Percentiles rank a stretch among this genome's conserved stretches.
Evolutionary conservation across 768 basidiomycete genomes (phyloP).

Genomic region (Lactarius hengduanensis): DNA sequence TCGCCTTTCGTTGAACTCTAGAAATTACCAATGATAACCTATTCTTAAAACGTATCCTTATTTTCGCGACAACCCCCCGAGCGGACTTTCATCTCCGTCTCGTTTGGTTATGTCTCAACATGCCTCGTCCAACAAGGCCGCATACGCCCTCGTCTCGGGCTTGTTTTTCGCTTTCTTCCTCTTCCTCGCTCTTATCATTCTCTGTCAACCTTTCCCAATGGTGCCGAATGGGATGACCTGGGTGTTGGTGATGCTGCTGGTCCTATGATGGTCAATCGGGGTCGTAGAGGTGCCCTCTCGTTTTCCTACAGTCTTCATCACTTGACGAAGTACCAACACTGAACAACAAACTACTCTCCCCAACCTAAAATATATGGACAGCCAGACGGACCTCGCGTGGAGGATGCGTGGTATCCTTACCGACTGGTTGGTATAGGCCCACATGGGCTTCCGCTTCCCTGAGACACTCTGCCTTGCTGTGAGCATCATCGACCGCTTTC

Average conservation of each 20-base stretch:
- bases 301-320: conserved; percentile 24
- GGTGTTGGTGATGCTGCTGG: conserved; percentile 90
- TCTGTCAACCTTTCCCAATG: conserved; percentile 41
- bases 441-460: conserved; percentile 78
- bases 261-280: conserved; percentile 94
- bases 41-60: too few species aligned
- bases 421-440: conserved; percentile 86
- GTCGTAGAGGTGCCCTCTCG: conserved; percentile 62
- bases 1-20: too few species aligned
- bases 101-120: too few species aligned
- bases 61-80: too few species aligned
- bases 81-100: too few species aligned
- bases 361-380: conserved; percentile 79
- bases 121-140: too few species aligned
- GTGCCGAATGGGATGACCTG: conserved; percentile 81
- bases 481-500: too few species aligned
- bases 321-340: background rate
- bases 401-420: conserved; percentile 84
- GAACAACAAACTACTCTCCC: conserved; percentile 73
- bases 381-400: conserved; percentile 83
- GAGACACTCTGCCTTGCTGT: conserved; percentile 75
- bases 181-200: too few species aligned
- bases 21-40: too few species aligned
- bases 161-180: too few species aligned
- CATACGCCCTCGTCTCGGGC: too few species aligned